These are phyloP conservation scores for Penicillium sclerotigenum DNA, from an alignment of 2,329 filamentous ascomycete genomes.

Conservation along the genomic window DNA sequence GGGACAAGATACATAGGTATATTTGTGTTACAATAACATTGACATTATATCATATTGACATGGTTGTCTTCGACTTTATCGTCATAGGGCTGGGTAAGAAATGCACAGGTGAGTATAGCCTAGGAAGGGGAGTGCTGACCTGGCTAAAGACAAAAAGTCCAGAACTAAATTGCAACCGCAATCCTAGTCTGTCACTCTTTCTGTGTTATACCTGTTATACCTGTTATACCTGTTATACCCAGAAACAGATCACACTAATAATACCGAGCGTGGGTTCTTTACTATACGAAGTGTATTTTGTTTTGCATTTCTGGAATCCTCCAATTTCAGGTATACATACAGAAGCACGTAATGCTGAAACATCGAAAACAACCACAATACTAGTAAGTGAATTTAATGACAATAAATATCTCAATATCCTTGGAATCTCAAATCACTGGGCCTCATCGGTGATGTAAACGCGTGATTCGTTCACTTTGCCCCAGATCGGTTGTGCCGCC, in stretches of 20 bases:
- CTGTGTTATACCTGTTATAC: too few relatives aligned
- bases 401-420: background rate
- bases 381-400: background rate
- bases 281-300: background rate
- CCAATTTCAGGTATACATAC: background rate
- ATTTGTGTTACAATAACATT: background rate
- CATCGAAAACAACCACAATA: background rate
- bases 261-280: background rate
- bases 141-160: background rate
- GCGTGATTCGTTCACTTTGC: background rate
- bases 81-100: background rate
- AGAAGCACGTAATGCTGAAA: background rate
- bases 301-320: background rate
- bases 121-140: background rate
- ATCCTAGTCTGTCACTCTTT: background rate
- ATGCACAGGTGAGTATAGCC: background rate
- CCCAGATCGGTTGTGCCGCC: background rate
- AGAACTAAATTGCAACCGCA: conserved; percentile 1
- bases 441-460: background rate
- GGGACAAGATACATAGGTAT: background rate
- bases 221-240: too few relatives aligned
- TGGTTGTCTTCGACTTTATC: background rate
- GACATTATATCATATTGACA: background rate
- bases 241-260: background rate
- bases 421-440: background rate